Evolutionary conservation across 306 rosid genomes (phyloP), one percentile per base, ranked within the genome.

Genomic region (Quercus glauca): DNA sequence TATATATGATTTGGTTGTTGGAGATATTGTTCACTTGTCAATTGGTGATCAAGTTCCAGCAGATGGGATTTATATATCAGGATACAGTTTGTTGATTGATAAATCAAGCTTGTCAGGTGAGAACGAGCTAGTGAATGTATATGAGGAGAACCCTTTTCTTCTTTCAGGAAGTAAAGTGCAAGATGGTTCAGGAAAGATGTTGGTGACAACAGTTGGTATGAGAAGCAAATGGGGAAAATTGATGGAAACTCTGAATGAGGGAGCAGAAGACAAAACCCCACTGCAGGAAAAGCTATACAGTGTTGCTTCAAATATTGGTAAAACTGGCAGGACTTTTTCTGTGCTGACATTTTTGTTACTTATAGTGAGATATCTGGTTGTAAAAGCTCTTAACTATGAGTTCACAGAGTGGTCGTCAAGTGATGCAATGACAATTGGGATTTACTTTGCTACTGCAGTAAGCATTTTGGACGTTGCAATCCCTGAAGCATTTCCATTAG

Each of bases 161-260:
- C 94, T 95, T 75, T 85, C 97, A 6, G 99, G 99, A 73, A 91
- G 98, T 41, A 95, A 91, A 90, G 99, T 95, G 85, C 97, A 85
- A 83, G 99, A 95, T 83, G 99, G 99, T 63, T 87, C 90, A 55
- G 97, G 93, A 58, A 91, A 83, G 83, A 92, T 95, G 99, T 81
- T 95, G 85, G 95, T 92, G 57, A 91, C 97, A 77, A 79, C 97
- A 57, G 97, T 95, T 88, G 99, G 99, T 25, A 92, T 95, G 99
- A 92, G 87, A 79, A 95, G 96, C 15, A 97, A 95, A 90, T 92
- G 99, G 99, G 99, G 99, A 80, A 95, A 90, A 81, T 79, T 95
- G 92, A 95, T 91, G 98, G 99, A 91, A 84, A 90, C 99, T 49
- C 69, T 95, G 21, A 91, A 73, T 13, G 97, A 95, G 85, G 94